These are phyloP conservation scores for Porcisia deanei DNA, from an alignment of 208 protist genomes.

Conservation along the genomic window DNA sequence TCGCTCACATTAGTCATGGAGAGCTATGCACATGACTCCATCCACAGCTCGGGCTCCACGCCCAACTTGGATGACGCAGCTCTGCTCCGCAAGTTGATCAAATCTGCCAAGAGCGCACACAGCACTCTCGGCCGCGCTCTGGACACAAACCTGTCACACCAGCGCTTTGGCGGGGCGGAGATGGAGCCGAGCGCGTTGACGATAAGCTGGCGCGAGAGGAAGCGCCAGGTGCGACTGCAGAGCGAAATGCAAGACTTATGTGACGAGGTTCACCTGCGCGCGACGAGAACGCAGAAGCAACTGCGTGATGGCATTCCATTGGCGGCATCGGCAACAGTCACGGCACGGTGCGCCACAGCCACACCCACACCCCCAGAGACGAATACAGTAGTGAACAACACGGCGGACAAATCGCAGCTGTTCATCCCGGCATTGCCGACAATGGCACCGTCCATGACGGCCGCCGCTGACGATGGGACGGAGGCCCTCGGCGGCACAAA, in stretches of 20 bases:
- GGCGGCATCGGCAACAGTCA: neutral
- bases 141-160: conserved; percentile 51
- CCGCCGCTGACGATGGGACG: conserved; percentile 61
- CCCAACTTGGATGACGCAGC: conserved; percentile 50
- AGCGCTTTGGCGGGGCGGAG: conserved; percentile 33
- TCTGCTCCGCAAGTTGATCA: conserved; percentile 49
- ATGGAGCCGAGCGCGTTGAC: conserved; percentile 50
- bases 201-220: conserved; percentile 44
- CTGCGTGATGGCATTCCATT: neutral
- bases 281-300: neutral
- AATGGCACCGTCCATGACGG: conserved; percentile 74
- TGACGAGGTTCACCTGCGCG: conserved; percentile 12
- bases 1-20: neutral
- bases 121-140: conserved; percentile 66
- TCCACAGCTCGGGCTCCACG: neutral
- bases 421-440: conserved; percentile 61
- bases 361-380: neutral
- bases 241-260: conserved; percentile 48
- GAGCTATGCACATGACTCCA: conserved; percentile 1
- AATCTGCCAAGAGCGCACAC: conserved; percentile 52
- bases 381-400: neutral
- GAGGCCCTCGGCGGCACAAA: conserved; percentile 63
- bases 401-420: conserved; percentile 18
- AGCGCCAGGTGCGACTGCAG: conserved; percentile 52
- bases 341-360: neutral